A percentile compares a stretch with the other conserved stretches of the same genome.
These are phyloP conservation scores for Acephala macrosclerotiorum DNA, from an alignment of 2,329 filamentous ascomycete genomes.

Conservation along the genomic window DNA sequence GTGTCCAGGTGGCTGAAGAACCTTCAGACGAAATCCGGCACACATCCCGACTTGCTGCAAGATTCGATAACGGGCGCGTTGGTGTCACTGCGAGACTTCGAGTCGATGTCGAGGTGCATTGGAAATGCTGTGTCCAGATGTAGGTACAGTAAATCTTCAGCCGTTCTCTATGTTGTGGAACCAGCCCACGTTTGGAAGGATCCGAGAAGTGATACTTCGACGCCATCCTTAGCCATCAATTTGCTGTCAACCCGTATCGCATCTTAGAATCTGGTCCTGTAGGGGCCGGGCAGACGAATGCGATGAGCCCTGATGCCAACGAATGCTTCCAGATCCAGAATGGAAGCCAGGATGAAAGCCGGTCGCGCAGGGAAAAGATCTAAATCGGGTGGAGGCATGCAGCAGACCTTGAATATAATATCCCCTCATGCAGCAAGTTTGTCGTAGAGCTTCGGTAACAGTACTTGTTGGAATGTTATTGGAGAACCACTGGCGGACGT, in stretches of 20 bases:
- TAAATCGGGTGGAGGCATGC: conserved; percentile 13
- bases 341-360: conserved; percentile 16
- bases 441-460: conserved; percentile 15
- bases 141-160: conserved; percentile 19
- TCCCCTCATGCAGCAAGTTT: conserved; percentile 20
- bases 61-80: conserved; percentile 10
- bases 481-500: conserved; percentile 21
- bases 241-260: background rate
- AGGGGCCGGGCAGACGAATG: background rate
- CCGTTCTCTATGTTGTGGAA: conserved; percentile 13
- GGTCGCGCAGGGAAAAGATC: conserved; percentile 16
- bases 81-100: conserved; percentile 17
- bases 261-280: background rate
- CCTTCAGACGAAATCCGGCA: conserved; percentile 15
- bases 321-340: conserved; percentile 20
- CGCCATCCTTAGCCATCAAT: background rate
- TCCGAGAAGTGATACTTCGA: conserved; percentile 1
- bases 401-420: conserved; percentile 15
- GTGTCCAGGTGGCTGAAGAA: conserved; percentile 15
- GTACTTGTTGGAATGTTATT: conserved; percentile 27
- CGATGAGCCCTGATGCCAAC: conserved; percentile 1
- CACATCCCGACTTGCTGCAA: conserved; percentile 8
- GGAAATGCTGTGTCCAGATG: conserved; percentile 12
- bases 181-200: conserved; percentile 15
- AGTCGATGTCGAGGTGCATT: conserved; percentile 14